Evolutionary conservation across 163 green algal genomes (phyloP).

Genomic region (Scenedesmus sp.): DNA sequence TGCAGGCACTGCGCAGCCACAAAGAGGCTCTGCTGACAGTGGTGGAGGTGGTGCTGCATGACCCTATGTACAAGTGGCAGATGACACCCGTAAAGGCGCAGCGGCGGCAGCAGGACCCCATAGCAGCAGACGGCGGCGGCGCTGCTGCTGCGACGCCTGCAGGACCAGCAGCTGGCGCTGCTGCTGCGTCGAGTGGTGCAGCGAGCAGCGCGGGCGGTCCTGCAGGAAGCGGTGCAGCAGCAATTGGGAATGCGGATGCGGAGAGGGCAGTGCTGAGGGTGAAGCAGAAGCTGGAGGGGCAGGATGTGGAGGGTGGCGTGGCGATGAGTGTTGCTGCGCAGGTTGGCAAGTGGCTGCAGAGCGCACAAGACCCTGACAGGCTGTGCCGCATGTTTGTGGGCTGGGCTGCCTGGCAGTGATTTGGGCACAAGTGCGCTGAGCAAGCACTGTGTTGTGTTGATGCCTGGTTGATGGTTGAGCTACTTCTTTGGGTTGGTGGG

Average conservation of each 20-base stretch:
- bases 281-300: constrained; percentile 88
- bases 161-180: neutral
- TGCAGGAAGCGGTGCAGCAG: constrained; percentile 11
- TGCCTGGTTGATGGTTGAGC: neutral
- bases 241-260: constrained; percentile 88
- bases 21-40: constrained; percentile 92
- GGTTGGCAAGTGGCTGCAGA: constrained; percentile 76
- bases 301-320: constrained; percentile 67
- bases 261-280: constrained; percentile 89
- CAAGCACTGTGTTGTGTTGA: neutral
- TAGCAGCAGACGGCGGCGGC: neutral
- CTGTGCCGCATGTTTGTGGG: constrained; percentile 72
- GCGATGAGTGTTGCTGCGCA: constrained; percentile 68
- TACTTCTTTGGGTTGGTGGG: no score
- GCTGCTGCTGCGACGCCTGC: neutral
- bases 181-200: neutral
- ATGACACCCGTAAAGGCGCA: constrained; percentile 76
- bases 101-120: constrained; percentile 70
- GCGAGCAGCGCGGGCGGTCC: neutral
- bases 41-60: constrained; percentile 95
- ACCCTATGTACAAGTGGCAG: constrained; percentile 93
- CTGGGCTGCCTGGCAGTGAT: constrained; percentile 73
- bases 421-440: neutral
- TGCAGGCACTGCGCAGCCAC: constrained; percentile 82
- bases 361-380: constrained; percentile 75